A percentile compares a stretch with the other conserved stretches of the same genome.
These are phyloP conservation scores for Meira nashicola DNA, from an alignment of 1,284 basidiomycete genomes.

Conservation along the genomic window DNA sequence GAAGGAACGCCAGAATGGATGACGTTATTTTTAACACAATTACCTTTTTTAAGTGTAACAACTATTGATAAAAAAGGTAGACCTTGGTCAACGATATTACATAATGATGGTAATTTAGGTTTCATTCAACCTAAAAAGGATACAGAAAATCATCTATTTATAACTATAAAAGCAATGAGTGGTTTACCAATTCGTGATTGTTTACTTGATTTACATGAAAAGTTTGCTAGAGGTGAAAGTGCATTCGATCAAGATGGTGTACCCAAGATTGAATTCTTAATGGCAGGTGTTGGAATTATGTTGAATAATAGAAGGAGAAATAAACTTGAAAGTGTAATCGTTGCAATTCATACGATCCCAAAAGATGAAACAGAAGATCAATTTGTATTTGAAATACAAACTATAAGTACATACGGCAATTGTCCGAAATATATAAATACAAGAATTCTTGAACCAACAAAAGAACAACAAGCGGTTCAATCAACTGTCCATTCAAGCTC, in stretches of 20 bases:
- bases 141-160: not conserved
- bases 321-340: slow-evolving; percentile 15
- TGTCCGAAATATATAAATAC: slow-evolving; percentile 16
- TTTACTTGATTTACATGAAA: not conserved
- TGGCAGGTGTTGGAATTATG: slow-evolving; percentile 15
- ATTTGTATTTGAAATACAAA: slow-evolving; percentile 2
- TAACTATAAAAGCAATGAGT: not conserved
- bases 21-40: slow-evolving; percentile 11
- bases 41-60: slow-evolving; percentile 14
- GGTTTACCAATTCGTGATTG: slow-evolving; percentile 10
- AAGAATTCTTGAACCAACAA: not conserved
- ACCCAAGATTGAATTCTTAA: not conserved
- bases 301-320: slow-evolving; percentile 18
- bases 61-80: slow-evolving; percentile 12
- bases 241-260: not conserved
- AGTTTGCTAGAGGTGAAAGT: not conserved
- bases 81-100: slow-evolving; percentile 14
- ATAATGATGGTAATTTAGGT: slow-evolving; percentile 8
- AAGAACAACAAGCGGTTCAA: no score
- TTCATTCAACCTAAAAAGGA: slow-evolving; percentile 10
- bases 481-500: not conserved
- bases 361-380: not conserved
- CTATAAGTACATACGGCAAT: slow-evolving; percentile 11
- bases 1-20: slow-evolving; percentile 8
- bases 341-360: not conserved